These are phyloP conservation scores for Pueraria montana DNA, from an alignment of 306 rosid species.

Conservation along the genomic window DNA sequence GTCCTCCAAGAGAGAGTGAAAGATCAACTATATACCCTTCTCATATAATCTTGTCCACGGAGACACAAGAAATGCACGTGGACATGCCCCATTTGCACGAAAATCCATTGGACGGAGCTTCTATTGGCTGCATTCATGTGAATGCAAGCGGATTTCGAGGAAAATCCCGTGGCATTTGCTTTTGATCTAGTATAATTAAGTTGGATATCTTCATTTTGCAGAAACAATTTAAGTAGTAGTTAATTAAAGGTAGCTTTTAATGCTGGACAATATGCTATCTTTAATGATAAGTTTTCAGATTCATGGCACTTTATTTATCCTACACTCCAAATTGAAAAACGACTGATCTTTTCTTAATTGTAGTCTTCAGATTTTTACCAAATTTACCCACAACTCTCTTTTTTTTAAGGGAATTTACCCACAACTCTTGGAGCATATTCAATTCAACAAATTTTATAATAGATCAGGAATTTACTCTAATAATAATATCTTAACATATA, in stretches of 20 bases:
- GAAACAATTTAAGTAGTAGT: conserved; percentile 17
- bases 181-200: neutral
- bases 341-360: neutral
- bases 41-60: neutral
- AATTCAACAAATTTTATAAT: neutral
- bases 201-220: conserved; percentile 37
- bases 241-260: conserved; percentile 41
- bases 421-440: neutral
- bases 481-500: neutral
- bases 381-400: neutral
- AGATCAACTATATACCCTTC: conserved; percentile 10
- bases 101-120: conserved; percentile 16
- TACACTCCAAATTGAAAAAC: neutral
- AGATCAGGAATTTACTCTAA: neutral
- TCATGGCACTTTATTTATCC: conserved; percentile 27
- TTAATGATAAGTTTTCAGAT: conserved; percentile 28
- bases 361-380: neutral
- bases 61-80: conserved; percentile 15
- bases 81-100: conserved; percentile 36
- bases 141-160: conserved; percentile 19
- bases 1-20: neutral
- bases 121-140: conserved; percentile 43
- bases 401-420: no score
- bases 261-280: conserved; percentile 27
- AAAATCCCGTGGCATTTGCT: conserved; percentile 23